These are phyloP conservation scores for Trichoderma afroharzianum DNA, from an alignment of 2,329 filamentous ascomycete species.

Conservation along the genomic window DNA sequence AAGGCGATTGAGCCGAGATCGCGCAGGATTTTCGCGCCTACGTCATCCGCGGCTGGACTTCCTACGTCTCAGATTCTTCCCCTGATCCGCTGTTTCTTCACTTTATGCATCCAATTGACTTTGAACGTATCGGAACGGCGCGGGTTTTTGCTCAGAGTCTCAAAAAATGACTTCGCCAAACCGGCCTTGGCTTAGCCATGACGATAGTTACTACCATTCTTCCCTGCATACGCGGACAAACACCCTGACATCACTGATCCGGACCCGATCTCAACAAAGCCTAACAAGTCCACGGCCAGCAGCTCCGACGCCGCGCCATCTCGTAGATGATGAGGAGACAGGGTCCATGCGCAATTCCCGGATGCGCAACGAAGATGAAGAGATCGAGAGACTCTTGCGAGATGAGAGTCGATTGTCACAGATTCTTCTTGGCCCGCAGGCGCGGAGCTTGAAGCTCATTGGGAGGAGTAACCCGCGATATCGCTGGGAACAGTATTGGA, in stretches of 20 bases:
- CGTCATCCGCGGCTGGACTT: neutral
- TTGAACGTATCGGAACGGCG: neutral
- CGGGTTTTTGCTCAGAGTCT: neutral
- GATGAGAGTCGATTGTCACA: slow-evolving; percentile 58
- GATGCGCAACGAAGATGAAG: slow-evolving; percentile 38
- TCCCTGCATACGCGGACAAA: slow-evolving; percentile 37
- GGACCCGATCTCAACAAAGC: slow-evolving; percentile 37
- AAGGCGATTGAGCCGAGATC: neutral
- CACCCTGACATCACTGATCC: slow-evolving; percentile 37
- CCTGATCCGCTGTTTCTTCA: neutral
- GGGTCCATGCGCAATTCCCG: slow-evolving; percentile 20
- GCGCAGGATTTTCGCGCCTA: slow-evolving; percentile 3
- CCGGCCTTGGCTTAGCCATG: slow-evolving; percentile 21
- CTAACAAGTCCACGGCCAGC: slow-evolving; percentile 27
- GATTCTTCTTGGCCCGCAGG: slow-evolving; percentile 64
- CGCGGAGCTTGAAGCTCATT: slow-evolving; percentile 81
- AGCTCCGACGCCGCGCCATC: slow-evolving; percentile 19
- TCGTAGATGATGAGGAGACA: slow-evolving; percentile 33
- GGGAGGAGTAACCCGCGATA: slow-evolving; percentile 85
- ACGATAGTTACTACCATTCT: slow-evolving; percentile 23
- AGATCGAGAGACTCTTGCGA: slow-evolving; percentile 41
- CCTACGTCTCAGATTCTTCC: neutral
- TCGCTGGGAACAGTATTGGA: slow-evolving; percentile 84
- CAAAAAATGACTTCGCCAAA: slow-evolving; percentile 30
- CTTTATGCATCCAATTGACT: neutral